Percentiles rank a stretch among this genome's conserved stretches.
phyloP scores from a whole-genome alignment of 352 stramenopile genomes.

The Phytophthora lateralis region DNA sequence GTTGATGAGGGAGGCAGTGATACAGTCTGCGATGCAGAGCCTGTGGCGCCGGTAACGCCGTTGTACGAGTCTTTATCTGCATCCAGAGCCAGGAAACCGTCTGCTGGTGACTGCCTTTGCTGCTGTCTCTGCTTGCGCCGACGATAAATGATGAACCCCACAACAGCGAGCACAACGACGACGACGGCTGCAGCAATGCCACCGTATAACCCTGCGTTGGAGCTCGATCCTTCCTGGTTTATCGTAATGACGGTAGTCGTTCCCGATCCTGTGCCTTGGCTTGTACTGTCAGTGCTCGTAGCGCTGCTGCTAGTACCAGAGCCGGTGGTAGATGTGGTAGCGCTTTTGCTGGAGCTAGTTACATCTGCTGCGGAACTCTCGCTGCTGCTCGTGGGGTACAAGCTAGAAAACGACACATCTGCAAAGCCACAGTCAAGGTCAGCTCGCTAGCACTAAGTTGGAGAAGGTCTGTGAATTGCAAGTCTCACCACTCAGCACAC shows the following conservation, averaged over 20 bases:
- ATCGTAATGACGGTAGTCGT: constrained; percentile 13
- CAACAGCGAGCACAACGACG: constrained; percentile 21
- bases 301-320: constrained; percentile 2
- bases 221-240: constrained; percentile 17
- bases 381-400: constrained; percentile 33
- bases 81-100: constrained; percentile 12
- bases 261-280: constrained; percentile 15
- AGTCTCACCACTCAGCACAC: constrained; percentile 37
- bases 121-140: constrained; percentile 14
- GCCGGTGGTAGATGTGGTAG: constrained; percentile 8
- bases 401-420: constrained; percentile 36
- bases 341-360: constrained; percentile 19
- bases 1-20: constrained; percentile 22
- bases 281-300: constrained; percentile 15
- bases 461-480: background rate
- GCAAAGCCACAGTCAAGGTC: background rate
- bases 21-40: constrained; percentile 19
- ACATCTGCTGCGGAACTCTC: constrained; percentile 2
- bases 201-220: constrained; percentile 27
- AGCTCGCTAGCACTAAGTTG: constrained; percentile 1
- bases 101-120: background rate
- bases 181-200: constrained; percentile 25
- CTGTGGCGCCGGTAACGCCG: constrained; percentile 7
- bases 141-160: constrained; percentile 37
- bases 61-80: constrained; percentile 14